phyloP scores from a whole-genome alignment of 2,329 filamentous ascomycete species.

The Ascomycota sp. region DNA sequence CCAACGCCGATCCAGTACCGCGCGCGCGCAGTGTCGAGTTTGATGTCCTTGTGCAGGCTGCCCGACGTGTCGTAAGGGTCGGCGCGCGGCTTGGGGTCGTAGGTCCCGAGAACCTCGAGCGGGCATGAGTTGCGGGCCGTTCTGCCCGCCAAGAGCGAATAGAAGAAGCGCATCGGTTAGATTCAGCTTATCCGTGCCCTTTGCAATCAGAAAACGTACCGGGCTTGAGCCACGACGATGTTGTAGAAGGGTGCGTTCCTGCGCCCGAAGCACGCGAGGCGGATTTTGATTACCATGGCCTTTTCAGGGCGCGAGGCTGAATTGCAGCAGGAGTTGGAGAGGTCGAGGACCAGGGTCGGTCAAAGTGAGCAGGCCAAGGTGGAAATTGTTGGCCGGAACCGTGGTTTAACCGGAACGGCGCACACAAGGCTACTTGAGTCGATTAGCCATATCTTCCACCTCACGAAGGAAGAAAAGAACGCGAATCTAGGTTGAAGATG shows the following conservation, averaged over 20 bases:
- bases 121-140: slow-evolving; percentile 72
- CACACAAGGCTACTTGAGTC: too few relatives aligned
- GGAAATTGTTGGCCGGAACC: too few relatives aligned
- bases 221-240: slow-evolving; percentile 82
- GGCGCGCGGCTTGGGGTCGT: slow-evolving; percentile 43
- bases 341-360: too few relatives aligned
- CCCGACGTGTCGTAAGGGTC: slow-evolving; percentile 38
- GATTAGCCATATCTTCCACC: too few relatives aligned
- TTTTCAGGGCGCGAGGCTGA: too few relatives aligned
- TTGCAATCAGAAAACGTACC: slow-evolving; percentile 28
- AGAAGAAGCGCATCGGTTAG: background rate
- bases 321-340: too few relatives aligned
- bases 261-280: slow-evolving; percentile 80
- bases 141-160: slow-evolving; percentile 19
- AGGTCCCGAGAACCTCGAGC: slow-evolving; percentile 74
- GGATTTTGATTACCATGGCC: slow-evolving; percentile 76
- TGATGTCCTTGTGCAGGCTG: slow-evolving; percentile 71
- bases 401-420: too few relatives aligned
- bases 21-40: slow-evolving; percentile 57
- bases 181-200: too few relatives aligned
- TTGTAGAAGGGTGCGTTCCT: slow-evolving; percentile 86
- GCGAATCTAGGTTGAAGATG: too few relatives aligned
- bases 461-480: too few relatives aligned
- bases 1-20: slow-evolving; percentile 95
- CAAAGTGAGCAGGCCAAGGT: too few relatives aligned